Base-by-base conservation (phyloP, 257 asterid genomes). In the Schizonepeta tenuifolia region DNA sequence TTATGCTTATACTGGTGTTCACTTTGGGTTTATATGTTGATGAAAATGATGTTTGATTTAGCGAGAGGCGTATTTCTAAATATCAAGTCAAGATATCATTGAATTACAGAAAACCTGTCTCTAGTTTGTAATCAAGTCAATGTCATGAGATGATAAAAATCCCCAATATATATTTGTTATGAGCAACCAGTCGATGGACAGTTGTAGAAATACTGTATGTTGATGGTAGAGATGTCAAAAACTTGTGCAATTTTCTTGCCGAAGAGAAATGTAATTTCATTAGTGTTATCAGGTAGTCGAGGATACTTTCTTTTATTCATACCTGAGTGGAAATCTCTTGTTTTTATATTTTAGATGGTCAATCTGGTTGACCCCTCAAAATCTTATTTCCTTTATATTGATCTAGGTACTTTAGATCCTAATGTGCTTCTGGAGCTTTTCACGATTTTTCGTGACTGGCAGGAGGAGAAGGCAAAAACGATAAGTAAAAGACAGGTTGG, bases 381-480 rank as follows among this genome's bases (percentile, higher is more conserved):
- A 18, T 69, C 61, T 65, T 47, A 65, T 63, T 35, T 58, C 51
- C 31, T 53, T 58, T 82, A 35, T 67, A 77, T 63, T 84, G 78
- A 33, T 70, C 59, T 74, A 92, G 98, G 96, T 67, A 83, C 87
- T 9, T 83, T 95, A 70, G 75, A 88, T 75, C 97, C 97, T 75
- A 88, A 88, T 79, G 88, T 92, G 61, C 86, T 95, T 72, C 86
- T 90, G 76, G 98, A 95, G 85, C 95, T 95, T 78, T 90, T 95
- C 81, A 81, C 94, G 15, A 69, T 86, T 73, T 92, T 87, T 75
- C 96, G 90, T 33, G 86, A 88, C 51, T 92, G 96, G 99, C 94
- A 90, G 80, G 98, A 90, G 81, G 82, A 82, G 78, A 85, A 85
- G 73, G 84, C 90, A 21, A 84, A 81, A 79, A 86, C 62, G 44